Conservation (phyloP, 2,329 filamentous ascomycete genomes). For the Neoarthrinium moseri region DNA sequence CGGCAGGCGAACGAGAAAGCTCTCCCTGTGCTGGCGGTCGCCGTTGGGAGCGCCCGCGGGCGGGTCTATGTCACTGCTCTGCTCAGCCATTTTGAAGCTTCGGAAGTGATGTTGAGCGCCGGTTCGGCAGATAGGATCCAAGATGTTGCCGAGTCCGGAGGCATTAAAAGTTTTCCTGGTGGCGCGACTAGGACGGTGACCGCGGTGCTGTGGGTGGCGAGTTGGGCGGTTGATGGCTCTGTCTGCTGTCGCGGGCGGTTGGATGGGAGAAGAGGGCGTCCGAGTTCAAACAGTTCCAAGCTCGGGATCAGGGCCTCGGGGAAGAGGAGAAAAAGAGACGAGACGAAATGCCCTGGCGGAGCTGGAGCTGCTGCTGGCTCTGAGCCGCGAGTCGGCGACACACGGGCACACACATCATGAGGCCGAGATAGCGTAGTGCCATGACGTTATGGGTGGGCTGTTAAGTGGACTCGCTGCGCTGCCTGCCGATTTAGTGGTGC, state of each 20-base stretch:
- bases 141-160: conserved; percentile 6
- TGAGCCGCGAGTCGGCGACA: neutral
- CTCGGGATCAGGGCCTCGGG: neutral
- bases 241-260: neutral
- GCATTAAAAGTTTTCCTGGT: neutral
- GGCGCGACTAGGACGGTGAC: neutral
- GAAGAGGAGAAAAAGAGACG: neutral
- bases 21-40: neutral
- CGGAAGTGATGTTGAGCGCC: neutral
- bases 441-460: conserved; percentile 7
- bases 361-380: neutral
- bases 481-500: neutral
- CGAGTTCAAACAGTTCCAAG: neutral
- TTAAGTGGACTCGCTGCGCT: conserved; percentile 5
- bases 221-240: neutral
- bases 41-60: conserved; percentile 1
- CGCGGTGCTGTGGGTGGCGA: neutral
- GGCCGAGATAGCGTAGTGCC: conserved; percentile 5
- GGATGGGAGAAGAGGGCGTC: neutral
- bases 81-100: conserved; percentile 2
- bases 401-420: neutral
- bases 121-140: conserved; percentile 3
- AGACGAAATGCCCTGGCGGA: neutral
- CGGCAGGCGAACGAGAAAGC: conserved; percentile 3
- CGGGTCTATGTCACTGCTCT: neutral